phyloP scores from a whole-genome alignment of 208 protist species.

The Zelonia costaricensis region DNA sequence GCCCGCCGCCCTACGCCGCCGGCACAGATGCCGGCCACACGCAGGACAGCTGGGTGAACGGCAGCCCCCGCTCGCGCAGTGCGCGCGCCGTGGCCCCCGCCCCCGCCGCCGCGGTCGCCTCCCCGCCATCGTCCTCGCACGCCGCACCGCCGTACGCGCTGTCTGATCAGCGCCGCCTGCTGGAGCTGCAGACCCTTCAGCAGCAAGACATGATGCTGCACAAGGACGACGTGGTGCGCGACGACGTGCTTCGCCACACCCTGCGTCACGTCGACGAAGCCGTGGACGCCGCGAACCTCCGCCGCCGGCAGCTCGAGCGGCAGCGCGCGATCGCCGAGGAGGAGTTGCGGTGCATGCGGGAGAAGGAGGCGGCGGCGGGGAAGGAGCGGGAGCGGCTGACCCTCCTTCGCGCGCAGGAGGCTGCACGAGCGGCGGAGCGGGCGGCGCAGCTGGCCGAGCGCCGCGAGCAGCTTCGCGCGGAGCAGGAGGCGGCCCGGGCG shows the following conservation, averaged over 20 bases:
- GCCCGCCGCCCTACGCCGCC: not conserved
- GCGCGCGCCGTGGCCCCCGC: not conserved
- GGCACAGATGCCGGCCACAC: not conserved
- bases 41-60: not conserved
- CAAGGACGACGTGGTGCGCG: conserved; percentile 25
- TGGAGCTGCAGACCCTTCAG: conserved; percentile 71
- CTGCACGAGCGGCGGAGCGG: conserved; percentile 30
- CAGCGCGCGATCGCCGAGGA: conserved; percentile 36
- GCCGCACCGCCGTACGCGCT: conserved; percentile 7
- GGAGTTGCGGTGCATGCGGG: conserved; percentile 30
- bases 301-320: conserved; percentile 31
- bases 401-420: conserved; percentile 38
- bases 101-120: not conserved
- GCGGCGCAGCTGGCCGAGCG: conserved; percentile 50
- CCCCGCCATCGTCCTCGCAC: not conserved
- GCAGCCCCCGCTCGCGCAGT: not conserved
- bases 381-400: conserved; percentile 35
- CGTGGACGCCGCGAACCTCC: conserved; percentile 29
- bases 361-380: conserved; percentile 33
- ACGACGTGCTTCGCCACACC: conserved; percentile 34
- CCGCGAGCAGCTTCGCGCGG: conserved; percentile 46
- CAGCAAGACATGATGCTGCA: conserved; percentile 48
- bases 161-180: conserved; percentile 39
- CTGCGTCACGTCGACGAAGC: conserved; percentile 38
- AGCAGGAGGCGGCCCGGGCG: conserved; percentile 50